These are phyloP conservation scores for Pseudocercospora vitis DNA, from an alignment of 2,329 filamentous ascomycete species.

Conservation along the genomic window DNA sequence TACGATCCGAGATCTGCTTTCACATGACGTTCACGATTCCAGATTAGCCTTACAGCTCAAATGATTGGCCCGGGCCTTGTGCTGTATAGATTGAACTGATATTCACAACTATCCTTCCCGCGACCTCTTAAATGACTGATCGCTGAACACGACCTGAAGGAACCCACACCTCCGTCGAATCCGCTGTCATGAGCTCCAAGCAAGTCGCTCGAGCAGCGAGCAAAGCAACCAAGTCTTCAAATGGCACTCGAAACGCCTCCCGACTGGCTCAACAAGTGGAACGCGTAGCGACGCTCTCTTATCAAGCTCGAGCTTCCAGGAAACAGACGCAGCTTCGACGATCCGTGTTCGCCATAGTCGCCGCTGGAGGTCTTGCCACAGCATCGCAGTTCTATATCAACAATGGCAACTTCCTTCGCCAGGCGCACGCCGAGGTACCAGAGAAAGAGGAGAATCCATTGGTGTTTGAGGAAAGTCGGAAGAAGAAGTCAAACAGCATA, in stretches of 20 bases:
- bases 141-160: background rate
- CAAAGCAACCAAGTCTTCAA: slow-evolving; percentile 19
- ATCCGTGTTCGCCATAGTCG: slow-evolving; percentile 45
- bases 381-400: slow-evolving; percentile 47
- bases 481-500: slow-evolving; percentile 54
- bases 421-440: slow-evolving; percentile 51
- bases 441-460: slow-evolving; percentile 52
- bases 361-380: slow-evolving; percentile 46
- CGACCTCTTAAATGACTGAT: slow-evolving; percentile 18
- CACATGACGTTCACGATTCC: slow-evolving; percentile 11
- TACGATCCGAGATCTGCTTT: slow-evolving; percentile 4
- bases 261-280: slow-evolving; percentile 28
- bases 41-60: slow-evolving; percentile 4
- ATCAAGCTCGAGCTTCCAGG: slow-evolving; percentile 41
- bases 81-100: no score
- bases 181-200: slow-evolving; percentile 22
- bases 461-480: slow-evolving; percentile 66
- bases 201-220: slow-evolving; percentile 25
- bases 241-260: slow-evolving; percentile 22
- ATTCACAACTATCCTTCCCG: no score
- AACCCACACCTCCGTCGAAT: background rate
- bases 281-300: slow-evolving; percentile 33
- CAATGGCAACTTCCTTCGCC: slow-evolving; percentile 41
- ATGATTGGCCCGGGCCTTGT: background rate
- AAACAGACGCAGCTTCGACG: slow-evolving; percentile 49